Conservation (phyloP, 1,139 yeast genomes). For the Blastobotrys persicus region DNA sequence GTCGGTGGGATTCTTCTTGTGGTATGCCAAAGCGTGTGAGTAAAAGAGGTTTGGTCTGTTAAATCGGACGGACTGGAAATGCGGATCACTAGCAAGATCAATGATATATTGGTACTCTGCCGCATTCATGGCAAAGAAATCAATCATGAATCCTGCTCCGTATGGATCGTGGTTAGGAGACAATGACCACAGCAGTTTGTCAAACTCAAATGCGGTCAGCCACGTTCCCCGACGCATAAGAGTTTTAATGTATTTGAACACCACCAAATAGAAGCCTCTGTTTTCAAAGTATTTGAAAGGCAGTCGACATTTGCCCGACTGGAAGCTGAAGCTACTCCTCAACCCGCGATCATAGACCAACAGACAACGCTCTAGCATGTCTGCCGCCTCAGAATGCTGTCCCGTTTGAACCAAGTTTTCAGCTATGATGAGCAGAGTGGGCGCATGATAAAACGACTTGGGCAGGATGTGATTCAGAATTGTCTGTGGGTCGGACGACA, state of each 20-base stretch:
- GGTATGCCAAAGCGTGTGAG: slow-evolving; percentile 62
- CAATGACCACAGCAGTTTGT: slow-evolving; percentile 65
- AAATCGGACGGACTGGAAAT: slow-evolving; percentile 38
- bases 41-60: slow-evolving; percentile 73
- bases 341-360: slow-evolving; percentile 74
- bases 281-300: slow-evolving; percentile 77
- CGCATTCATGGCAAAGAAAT: slow-evolving; percentile 69
- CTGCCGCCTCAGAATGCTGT: slow-evolving; percentile 52
- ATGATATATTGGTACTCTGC: slow-evolving; percentile 63
- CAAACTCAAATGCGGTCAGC: slow-evolving; percentile 71
- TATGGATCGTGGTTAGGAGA: slow-evolving; percentile 81
- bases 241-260: slow-evolving; percentile 68
- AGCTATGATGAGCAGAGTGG: slow-evolving; percentile 77
- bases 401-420: slow-evolving; percentile 75
- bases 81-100: slow-evolving; percentile 43
- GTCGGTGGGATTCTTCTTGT: slow-evolving; percentile 29
- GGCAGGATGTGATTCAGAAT: slow-evolving; percentile 45
- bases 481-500: slow-evolving; percentile 46
- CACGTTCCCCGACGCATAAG: slow-evolving; percentile 77
- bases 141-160: slow-evolving; percentile 81
- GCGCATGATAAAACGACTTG: slow-evolving; percentile 69
- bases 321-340: slow-evolving; percentile 47
- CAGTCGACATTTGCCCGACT: slow-evolving; percentile 58
- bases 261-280: slow-evolving; percentile 70
- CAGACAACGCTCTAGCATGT: slow-evolving; percentile 66